phyloP scores from a whole-genome alignment of 2,329 filamentous ascomycete genomes.

The Ascochyta viciae-villosae region DNA sequence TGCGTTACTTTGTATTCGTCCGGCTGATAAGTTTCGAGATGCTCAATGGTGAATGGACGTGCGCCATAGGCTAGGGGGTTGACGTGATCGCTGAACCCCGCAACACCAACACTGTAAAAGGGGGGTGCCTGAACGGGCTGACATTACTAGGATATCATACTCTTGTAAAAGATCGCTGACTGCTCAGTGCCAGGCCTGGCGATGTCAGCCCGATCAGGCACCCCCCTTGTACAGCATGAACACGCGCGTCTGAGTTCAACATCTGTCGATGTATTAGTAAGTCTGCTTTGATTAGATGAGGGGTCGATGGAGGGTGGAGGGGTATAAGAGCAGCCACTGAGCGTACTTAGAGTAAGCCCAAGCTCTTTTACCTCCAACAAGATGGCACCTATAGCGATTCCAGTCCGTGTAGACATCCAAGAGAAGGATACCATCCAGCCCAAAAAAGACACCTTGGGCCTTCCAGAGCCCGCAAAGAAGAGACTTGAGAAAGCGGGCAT shows the following conservation, averaged over 20 bases:
- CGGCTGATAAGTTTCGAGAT: constrained; percentile 29
- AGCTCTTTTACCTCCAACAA: constrained; percentile 14
- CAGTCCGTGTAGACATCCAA: constrained; percentile 57
- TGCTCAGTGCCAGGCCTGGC: too few species aligned
- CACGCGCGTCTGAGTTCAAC: constrained; percentile 14
- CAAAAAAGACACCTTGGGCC: constrained; percentile 67
- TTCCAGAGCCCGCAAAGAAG: constrained; percentile 64
- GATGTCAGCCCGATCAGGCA: too few species aligned
- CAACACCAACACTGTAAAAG: constrained; percentile 30
- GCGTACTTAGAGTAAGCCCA: constrained; percentile 1
- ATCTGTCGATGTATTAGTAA: constrained; percentile 24
- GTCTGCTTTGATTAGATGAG: constrained; percentile 9
- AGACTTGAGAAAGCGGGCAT: constrained; percentile 73
- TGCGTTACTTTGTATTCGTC: background rate
- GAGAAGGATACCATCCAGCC: constrained; percentile 66
- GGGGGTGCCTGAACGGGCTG: too few species aligned
- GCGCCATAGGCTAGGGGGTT: constrained; percentile 42
- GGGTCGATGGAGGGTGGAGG: background rate
- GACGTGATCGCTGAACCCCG: constrained; percentile 46
- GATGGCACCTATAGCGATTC: constrained; percentile 67
- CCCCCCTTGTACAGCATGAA: background rate
- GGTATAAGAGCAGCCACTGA: constrained; percentile 25
- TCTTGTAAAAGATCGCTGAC: too few species aligned
- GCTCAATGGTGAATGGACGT: constrained; percentile 31
- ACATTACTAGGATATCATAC: too few species aligned